Conservation (phyloP, 2,329 filamentous ascomycete species). For the Colletotrichum tofieldiae region DNA sequence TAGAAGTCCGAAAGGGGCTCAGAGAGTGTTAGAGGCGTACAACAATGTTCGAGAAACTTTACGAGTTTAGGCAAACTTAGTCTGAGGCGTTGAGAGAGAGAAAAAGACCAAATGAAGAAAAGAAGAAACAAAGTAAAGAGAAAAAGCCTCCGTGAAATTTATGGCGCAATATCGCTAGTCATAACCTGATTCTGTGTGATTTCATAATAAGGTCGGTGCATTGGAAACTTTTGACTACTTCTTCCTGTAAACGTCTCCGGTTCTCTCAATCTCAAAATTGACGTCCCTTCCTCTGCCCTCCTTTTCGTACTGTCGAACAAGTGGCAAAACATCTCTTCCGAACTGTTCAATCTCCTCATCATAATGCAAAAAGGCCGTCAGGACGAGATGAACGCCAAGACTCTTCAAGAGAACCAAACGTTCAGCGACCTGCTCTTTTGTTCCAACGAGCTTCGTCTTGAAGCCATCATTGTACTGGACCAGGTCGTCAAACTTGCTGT, state of each 20-base stretch:
- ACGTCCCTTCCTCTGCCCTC: constrained; percentile 63
- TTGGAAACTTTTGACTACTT: background rate
- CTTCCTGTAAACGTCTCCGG: constrained; percentile 62
- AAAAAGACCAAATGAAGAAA: no score
- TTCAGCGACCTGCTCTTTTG: constrained; percentile 66
- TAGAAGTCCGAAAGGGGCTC: constrained; percentile 57
- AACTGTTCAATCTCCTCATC: constrained; percentile 67
- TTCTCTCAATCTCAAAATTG: constrained; percentile 61
- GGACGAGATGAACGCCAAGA: constrained; percentile 58
- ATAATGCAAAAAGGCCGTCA: constrained; percentile 67
- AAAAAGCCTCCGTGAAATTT: background rate
- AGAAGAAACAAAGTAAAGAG: no score
- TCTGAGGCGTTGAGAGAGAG: no score
- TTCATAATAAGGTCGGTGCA: background rate
- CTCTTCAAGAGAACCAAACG: constrained; percentile 64
- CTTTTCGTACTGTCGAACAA: constrained; percentile 63
- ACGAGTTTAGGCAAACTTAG: constrained; percentile 45
- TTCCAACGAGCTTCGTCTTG: constrained; percentile 69
- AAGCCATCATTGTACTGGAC: constrained; percentile 71
- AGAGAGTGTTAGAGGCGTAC: constrained; percentile 56
- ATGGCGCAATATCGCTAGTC: background rate
- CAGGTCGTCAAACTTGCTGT: constrained; percentile 66
- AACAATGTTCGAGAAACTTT: constrained; percentile 52
- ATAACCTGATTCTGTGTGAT: background rate
- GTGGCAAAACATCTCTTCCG: constrained; percentile 61